Base-by-base conservation (phyloP, 1,139 yeast species). In the Geotrichum australiense region DNA sequence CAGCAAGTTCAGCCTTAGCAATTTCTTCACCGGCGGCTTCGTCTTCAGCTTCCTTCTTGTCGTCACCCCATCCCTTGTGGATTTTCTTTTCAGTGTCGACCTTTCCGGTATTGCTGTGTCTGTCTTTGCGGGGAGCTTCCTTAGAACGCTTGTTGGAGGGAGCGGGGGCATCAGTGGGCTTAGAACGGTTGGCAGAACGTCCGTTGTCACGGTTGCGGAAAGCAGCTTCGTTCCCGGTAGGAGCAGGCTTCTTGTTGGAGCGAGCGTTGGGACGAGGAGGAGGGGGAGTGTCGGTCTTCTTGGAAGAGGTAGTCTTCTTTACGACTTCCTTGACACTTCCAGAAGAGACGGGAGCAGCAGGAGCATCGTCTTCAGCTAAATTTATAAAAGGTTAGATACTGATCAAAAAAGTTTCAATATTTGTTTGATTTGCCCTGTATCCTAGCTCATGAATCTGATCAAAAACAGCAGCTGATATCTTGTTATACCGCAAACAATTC, bases 161-260 rank as follows among this genome's bases (percentile, higher is more conserved):
- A 52, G 74, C 67, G 63, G 85, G 79, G 49, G 73, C 80, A 51
- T 77, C 70, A 53, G 74, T 75, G 47, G 73, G 65, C 50, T 61
- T 78, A 53, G 67, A 54, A 52, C 67, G 71, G 89, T 89, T 89
- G 72, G 79, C 68, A 50, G 64, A 50, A 56, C 78, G 72, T 54
- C 79, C 79, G 50, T 71, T 77, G 62, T 66, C 60, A 73, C 77
- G 80, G 76, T 72, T 78, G 69, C 75, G 82, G 66, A 80, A 69
- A 52, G 94, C 95, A 59, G 86, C 95, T 62, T 87, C 96, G 73
- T 86, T 89, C 65, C 94, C 95, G 45, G 56, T 67, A 47, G 78
- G 69, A 65, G 74, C 74, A 62, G 80, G 71, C 67, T 70, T 62
- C 51, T 55, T 53, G 48, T 52, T 50, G 52, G 62, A 56, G 48